Base-by-base conservation (phyloP, 805 yeast genomes). In the Monosporozyma solicola region DNA sequence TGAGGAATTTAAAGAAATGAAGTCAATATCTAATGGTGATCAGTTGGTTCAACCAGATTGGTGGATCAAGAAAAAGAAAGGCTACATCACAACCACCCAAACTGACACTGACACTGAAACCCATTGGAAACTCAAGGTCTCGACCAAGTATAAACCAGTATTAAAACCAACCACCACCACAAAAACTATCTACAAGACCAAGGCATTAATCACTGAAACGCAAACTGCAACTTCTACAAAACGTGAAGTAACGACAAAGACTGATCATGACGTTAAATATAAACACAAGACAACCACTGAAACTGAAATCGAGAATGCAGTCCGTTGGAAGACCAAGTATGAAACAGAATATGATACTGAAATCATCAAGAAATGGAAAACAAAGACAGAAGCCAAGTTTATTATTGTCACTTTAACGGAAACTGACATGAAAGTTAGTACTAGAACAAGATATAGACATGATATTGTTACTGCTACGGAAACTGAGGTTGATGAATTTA, bases 341-440 rank as follows among this genome's bases (percentile, higher is more conserved):
- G 51, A 58, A 45, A 48, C 50, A 9, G 50, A 48, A 39, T 27
- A 39, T 37, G 35, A 20, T 27, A 62, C 63, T 4, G 59, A 56
- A 27, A 47, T 48, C 13, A 48, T 44, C 13, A 53, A 35, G 29
- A 56, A 55, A 22, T 64, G 41, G 39, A 57, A 54, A 25, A 65
- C 66, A 1, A 53, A 55, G n/a, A 62, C 69, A 3, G 68, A 64
- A 49, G 50, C 53, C 29, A 66, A 65, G 35, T 64, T 65, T 35
- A 63, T 65, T 10, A 60, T 61, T 44, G 50, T 57, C 24, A 69
- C 71, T 5, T 55, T 62, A 1, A 65, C 70, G 0, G 64, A 59
- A 8, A 51, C 61, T 5, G 61, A 61, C 16, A 56, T 57, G 32
- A 53, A 58, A 24, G 50, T 58, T n/a, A 48, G 47, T 15, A 59